Evolutionary conservation across 2,329 filamentous ascomycete species (phyloP), one percentile per base, ranked within the genome.

Genomic region (Camillea tinctor): DNA sequence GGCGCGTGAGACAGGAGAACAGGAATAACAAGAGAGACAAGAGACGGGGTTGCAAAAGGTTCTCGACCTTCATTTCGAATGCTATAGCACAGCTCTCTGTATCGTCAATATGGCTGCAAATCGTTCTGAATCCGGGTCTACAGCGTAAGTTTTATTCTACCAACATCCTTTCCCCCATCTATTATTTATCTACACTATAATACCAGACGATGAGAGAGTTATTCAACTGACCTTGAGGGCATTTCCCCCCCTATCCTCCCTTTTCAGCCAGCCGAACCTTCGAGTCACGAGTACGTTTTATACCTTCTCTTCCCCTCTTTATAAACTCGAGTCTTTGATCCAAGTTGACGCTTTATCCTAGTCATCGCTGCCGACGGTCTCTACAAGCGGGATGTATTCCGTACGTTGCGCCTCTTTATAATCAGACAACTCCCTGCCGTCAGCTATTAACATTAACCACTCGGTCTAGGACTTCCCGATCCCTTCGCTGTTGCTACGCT

Each of bases 381-480:
- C 67, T 98, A 97, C 84, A 99, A 98, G 83, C 89, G 95, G 79
- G 95, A 99, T 91, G 93, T 99, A 63, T 98, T 99, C 79, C 87
- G 95, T 98, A 89, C 71, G 92, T 87, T 60, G 20, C 57, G 54
- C 60, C 60, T 50, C 55, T 11, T 40, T 51, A 19, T 21, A n/a
- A n/a, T 24, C 15, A 23, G 5, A 11, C 21, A 21, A n/a, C 11
- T 23, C 13, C 22, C 44, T 24, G 8, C 5, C 15, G 15, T 26
- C 26, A 30, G 26, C 26, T n/a, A 51, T 54, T 50, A 48, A 59
- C 60, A 51, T 24, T 51, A 55, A 66, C 58, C 30, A 52, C 11
- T 15, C 11, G 36, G 5, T 15, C 51, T 19, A 98, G 95, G 94
- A 74, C 97, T 98, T 69, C 95, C 95, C 61, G 95, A 99, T 77